Evolutionary conservation across 2,329 filamentous ascomycete species (phyloP), one percentile per base, ranked within the genome.

Genomic region (Tolypocladium album): DNA sequence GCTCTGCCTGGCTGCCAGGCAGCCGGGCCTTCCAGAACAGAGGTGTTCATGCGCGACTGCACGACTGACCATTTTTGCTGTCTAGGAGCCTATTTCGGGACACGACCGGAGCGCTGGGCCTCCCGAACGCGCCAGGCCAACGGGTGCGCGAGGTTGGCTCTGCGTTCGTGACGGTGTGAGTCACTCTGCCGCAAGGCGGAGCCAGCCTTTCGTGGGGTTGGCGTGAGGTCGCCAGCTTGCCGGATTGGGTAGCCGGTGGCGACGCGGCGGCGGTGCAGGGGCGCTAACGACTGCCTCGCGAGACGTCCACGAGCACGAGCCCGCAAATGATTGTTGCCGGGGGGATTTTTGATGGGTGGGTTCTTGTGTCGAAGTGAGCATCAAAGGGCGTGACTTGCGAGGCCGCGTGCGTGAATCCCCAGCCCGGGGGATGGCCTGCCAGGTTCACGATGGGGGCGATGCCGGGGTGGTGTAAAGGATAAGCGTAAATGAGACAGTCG

Each of bases 211-310:
- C 40, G 40, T 20, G 40, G 36, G 58, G 52, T 40, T 59, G 61
- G 55, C 52, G 57, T 62, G 64, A 67, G 61, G 60, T 38, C 61
- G 63, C 61, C 47, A 65, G 64, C 66, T 63, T 65, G 64, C 64
- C 66, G 50, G 34, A 67, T 67, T 63, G 62, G 65, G 64, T 52
- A 64, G 62, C 47, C 40, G 58, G 63, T 67, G 67, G 66, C 62
- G 65, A 65, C 47, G 36, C 31, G 22, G 55, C 38, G 38, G 55
- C 38, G 55, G 38, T 40, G 53, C 53, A 6, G 43, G 2, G 8
- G 27, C 27, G 47, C 27, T n/a, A 36, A 34, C 47, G 47, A 36
- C 47, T 9, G 3, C 15, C 24, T 27, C 9, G 47, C 27, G 31
- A 13, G 47, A 12, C 45, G 15, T 31, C 9, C 6, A 52, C 15